phyloP scores from a whole-genome alignment of 2,329 filamentous ascomycete genomes.

The Zalaria sp. region DNA sequence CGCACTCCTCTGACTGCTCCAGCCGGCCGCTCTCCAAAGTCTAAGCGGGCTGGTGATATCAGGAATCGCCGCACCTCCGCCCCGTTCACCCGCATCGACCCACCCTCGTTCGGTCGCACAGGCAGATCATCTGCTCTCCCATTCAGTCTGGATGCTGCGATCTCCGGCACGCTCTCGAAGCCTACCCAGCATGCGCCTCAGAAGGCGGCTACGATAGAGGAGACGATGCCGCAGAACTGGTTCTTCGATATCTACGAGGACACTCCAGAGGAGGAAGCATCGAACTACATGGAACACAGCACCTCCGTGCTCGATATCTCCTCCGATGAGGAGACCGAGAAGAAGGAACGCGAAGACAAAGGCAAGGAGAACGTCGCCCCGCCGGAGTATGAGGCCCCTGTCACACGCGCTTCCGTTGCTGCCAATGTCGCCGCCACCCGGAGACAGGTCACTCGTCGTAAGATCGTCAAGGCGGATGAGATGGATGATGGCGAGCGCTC shows the following conservation, averaged over 20 bases:
- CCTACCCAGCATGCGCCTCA: constrained; percentile 17
- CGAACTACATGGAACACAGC: constrained; percentile 83
- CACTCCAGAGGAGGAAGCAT: constrained; percentile 76
- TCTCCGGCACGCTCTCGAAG: constrained; percentile 59
- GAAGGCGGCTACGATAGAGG: constrained; percentile 38
- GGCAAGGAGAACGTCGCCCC: constrained; percentile 95
- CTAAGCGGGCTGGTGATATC: constrained; percentile 54
- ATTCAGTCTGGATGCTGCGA: constrained; percentile 74
- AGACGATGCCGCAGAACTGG: constrained; percentile 50
- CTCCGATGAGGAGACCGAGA: constrained; percentile 64
- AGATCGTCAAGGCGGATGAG: constrained; percentile 11
- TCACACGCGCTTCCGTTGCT: neutral
- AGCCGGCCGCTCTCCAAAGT: constrained; percentile 66
- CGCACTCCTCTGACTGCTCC: constrained; percentile 41
- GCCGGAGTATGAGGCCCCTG: constrained; percentile 19
- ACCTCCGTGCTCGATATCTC: constrained; percentile 78
- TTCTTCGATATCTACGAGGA: constrained; percentile 94
- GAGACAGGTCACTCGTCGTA: constrained; percentile 14
- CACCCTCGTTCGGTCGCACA: constrained; percentile 43
- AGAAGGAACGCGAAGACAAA: constrained; percentile 40
- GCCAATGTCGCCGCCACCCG: constrained; percentile 5
- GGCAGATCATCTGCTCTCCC: constrained; percentile 39
- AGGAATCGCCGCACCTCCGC: constrained; percentile 50
- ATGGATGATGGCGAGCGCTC: constrained; percentile 21
- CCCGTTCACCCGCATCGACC: constrained; percentile 55